These are phyloP conservation scores for Aphanomyces invadans DNA, from an alignment of 352 stramenopile species.

Conservation along the genomic window DNA sequence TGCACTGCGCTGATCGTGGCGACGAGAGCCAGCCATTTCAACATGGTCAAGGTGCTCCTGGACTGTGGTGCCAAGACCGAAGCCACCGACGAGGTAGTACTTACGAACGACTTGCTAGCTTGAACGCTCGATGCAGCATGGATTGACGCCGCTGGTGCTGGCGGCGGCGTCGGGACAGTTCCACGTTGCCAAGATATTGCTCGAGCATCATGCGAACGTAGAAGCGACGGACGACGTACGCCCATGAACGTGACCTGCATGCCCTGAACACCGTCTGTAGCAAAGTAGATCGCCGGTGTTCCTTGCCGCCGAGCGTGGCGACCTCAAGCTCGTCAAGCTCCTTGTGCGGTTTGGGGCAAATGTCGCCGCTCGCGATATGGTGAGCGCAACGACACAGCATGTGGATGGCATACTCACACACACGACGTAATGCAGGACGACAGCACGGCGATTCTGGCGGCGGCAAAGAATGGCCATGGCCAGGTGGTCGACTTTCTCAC, in stretches of 20 bases:
- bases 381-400: background rate
- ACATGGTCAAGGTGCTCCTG: constrained; percentile 13
- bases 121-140: background rate
- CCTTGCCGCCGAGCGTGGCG: constrained; percentile 9
- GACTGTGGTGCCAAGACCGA: constrained; percentile 17
- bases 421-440: background rate
- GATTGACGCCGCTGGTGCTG: constrained; percentile 9
- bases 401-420: background rate
- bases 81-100: constrained; percentile 15
- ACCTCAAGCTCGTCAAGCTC: constrained; percentile 19
- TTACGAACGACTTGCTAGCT: background rate
- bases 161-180: background rate
- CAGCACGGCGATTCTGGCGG: constrained; percentile 7
- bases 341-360: constrained; percentile 15
- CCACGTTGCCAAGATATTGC: constrained; percentile 8
- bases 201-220: constrained; percentile 11
- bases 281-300: background rate
- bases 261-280: background rate
- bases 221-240: constrained; percentile 21
- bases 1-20: constrained; percentile 18
- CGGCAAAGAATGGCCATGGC: constrained; percentile 5
- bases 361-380: constrained; percentile 11
- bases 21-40: constrained; percentile 8
- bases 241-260: background rate
- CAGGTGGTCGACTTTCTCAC: constrained; percentile 12